Conservation (phyloP, 2,329 filamentous ascomycete species). For the Ilyonectria mors-panacis region DNA sequence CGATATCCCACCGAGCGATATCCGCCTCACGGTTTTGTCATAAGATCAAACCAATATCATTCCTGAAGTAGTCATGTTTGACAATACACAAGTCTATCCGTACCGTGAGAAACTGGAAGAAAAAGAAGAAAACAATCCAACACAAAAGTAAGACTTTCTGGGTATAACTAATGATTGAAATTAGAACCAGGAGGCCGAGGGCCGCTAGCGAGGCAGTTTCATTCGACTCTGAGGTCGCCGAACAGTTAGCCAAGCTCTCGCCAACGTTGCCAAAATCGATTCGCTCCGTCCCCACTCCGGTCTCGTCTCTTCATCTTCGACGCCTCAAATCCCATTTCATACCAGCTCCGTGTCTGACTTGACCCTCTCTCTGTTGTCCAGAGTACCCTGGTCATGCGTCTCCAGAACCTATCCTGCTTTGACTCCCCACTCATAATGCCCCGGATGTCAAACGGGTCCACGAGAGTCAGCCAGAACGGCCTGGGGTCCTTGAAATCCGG, state of each 20-base stretch:
- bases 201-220: neutral
- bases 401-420: conserved; percentile 56
- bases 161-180: neutral
- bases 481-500: conserved; percentile 66
- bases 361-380: conserved; percentile 2
- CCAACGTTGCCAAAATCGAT: neutral
- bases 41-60: neutral
- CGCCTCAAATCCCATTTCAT: neutral
- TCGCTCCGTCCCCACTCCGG: neutral
- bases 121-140: neutral
- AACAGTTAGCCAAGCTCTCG: neutral
- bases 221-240: neutral
- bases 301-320: neutral
- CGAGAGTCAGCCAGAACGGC: conserved; percentile 57
- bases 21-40: neutral
- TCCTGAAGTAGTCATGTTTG: neutral
- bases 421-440: conserved; percentile 53
- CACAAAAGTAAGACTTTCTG: neutral
- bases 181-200: neutral
- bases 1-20: neutral
- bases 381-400: conserved; percentile 11
- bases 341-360: conserved; percentile 27
- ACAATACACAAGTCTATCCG: neutral
- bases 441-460: conserved; percentile 59
- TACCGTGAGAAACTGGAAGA: neutral